A percentile compares a stretch with the other conserved stretches of the same genome.
Evolutionary conservation across 177 flowering plant genomes (phyloP).

Genomic region (Telopea speciosissima): DNA sequence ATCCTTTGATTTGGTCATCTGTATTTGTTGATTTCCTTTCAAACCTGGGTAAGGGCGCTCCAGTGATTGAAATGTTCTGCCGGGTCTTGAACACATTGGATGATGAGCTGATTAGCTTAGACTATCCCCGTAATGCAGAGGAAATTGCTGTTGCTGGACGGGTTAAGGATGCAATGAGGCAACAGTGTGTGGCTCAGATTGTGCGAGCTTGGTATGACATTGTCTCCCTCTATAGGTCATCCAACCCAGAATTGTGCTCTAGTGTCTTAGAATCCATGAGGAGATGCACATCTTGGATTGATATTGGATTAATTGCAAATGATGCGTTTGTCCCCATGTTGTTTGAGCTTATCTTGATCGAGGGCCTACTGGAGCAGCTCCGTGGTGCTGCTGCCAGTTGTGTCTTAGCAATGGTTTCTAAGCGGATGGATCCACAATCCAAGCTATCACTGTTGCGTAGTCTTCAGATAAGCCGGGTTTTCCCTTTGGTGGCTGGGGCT

Average conservation of each 20-base stretch:
- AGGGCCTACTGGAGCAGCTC: slow-evolving; percentile 55
- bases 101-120: slow-evolving; percentile 82
- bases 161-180: slow-evolving; percentile 97
- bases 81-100: slow-evolving; percentile 83
- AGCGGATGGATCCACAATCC: slow-evolving; percentile 75
- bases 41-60: slow-evolving; percentile 51
- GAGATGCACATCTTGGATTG: slow-evolving; percentile 91
- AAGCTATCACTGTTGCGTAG: slow-evolving; percentile 67
- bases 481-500: slow-evolving; percentile 57
- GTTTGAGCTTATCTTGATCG: slow-evolving; percentile 68
- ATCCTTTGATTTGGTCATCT: slow-evolving; percentile 72
- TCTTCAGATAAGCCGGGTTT: slow-evolving; percentile 67
- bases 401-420: slow-evolving; percentile 64
- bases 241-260: slow-evolving; percentile 61
- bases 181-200: slow-evolving; percentile 79
- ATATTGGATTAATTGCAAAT: slow-evolving; percentile 79
- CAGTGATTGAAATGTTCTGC: slow-evolving; percentile 87
- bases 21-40: slow-evolving; percentile 73
- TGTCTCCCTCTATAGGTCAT: slow-evolving; percentile 52
- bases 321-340: slow-evolving; percentile 60
- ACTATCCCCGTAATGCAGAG: slow-evolving; percentile 63
- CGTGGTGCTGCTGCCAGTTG: slow-evolving; percentile 78
- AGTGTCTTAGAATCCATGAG: slow-evolving; percentile 68
- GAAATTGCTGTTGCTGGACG: slow-evolving; percentile 52
- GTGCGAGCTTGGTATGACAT: slow-evolving; percentile 87